Evolutionary conservation across 257 asterid species (phyloP), one percentile per base, ranked within the genome.

Genomic region (Mentha longifolia): DNA sequence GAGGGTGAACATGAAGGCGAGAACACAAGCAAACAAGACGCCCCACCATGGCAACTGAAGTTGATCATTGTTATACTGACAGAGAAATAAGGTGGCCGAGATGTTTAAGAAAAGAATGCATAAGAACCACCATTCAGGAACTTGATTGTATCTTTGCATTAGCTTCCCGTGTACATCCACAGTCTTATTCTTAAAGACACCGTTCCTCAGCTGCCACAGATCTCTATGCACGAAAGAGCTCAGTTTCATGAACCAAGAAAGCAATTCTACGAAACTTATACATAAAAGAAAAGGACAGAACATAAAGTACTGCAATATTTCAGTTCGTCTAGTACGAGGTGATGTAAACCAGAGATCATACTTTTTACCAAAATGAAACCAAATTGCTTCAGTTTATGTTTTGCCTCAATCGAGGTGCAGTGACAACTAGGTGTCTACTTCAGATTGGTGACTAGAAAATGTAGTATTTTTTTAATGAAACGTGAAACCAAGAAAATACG

Each of bases 21-120:
- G 81, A n/a, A 70, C 82, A 41, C 98, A 94, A 1, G 99, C 98
- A 65, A 94, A 77, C 74, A 94, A 76, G 74, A 94, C 93, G 28
- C 95, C 99, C 99, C 99, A 94, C 99, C 99, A 94, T 7, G 96
- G 98, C 72, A 94, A 83, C 79, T 94, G 98, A 74, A 94, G 96
- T 81, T 91, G 95, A 56, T 82, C 83, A 2, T 81, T 85, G 83
- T 83, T 74, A 65, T 64, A 78, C 47, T 89, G 89, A 66, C 99
- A 91, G 43, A 87, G 84, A 70, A 91, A 80, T 49, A 94, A 45
- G 39, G 99, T 88, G 49, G 77, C 89, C 7, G 62, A 78, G 25
- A 94, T 86, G 75, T 84, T 94, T 62, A 85, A 19, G 33, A 82
- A 20, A 19, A 94, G 95, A 65, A 94, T 75, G 80, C 80, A 73